These are phyloP conservation scores for Lentinus brumalis DNA, from an alignment of 768 basidiomycete species.

Conservation along the genomic window DNA sequence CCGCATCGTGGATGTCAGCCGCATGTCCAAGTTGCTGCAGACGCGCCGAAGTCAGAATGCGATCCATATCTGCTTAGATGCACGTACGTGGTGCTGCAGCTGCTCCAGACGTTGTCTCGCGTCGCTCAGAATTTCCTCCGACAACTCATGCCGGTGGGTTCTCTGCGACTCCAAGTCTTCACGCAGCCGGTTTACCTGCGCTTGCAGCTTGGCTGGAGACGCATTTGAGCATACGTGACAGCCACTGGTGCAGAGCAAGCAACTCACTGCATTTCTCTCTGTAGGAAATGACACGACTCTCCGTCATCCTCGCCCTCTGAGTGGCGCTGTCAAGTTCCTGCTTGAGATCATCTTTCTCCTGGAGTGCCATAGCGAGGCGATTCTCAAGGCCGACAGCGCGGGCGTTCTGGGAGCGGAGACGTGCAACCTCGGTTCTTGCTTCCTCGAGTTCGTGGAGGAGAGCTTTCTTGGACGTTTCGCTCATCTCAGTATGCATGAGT, in stretches of 20 bases:
- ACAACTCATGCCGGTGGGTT: slow-evolving; percentile 61
- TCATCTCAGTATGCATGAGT: slow-evolving; percentile 77
- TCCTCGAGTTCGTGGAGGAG: slow-evolving; percentile 76
- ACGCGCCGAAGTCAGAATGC: not conserved
- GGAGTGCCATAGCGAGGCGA: slow-evolving; percentile 60
- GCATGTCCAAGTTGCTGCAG: slow-evolving; percentile 43
- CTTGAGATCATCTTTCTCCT: slow-evolving; percentile 81
- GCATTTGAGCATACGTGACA: not conserved
- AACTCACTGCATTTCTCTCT: slow-evolving; percentile 65
- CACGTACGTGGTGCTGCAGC: slow-evolving; percentile 59
- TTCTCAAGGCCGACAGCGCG: slow-evolving; percentile 73
- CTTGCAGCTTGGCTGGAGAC: slow-evolving; percentile 63
- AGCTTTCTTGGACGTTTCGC: slow-evolving; percentile 76
- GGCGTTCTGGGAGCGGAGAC: slow-evolving; percentile 68
- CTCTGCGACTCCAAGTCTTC: slow-evolving; percentile 63
- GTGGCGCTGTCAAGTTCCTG: slow-evolving; percentile 78
- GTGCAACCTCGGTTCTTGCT: slow-evolving; percentile 63
- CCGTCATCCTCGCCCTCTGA: slow-evolving; percentile 67
- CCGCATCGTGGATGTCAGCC: slow-evolving; percentile 47
- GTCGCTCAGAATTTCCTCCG: slow-evolving; percentile 66
- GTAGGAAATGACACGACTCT: slow-evolving; percentile 61
- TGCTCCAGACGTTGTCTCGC: slow-evolving; percentile 63
- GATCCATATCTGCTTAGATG: not conserved
- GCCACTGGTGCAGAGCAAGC: not conserved
- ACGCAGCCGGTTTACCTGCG: slow-evolving; percentile 64